Base-by-base conservation (phyloP, 495 filamentous ascomycete genomes). In the Podospora pseudopauciseta region DNA sequence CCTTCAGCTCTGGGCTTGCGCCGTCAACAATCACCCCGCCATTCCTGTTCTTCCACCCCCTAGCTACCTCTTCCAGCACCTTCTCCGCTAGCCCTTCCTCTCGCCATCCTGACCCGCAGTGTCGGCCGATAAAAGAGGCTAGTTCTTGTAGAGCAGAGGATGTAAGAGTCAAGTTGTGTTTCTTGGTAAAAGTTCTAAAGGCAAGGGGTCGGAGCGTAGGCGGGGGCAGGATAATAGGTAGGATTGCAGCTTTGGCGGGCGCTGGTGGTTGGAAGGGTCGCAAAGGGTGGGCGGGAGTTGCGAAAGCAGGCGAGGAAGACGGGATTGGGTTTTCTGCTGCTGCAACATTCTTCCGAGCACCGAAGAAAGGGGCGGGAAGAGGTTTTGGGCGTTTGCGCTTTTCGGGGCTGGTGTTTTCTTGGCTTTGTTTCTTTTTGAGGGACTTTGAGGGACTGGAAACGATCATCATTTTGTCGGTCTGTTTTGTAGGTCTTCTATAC, bases 171-270 rank as follows among this genome's bases (percentile, higher is more conserved):
- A 99, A 84, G 76, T 94, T 94, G 78, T 99, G 92, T 73, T 99
- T 99, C 80, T 97, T 96, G 6, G 95, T 99, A 71, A 99, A 96
- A 0, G 92, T 94, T 54, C 95, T 90, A 76, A 99, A 98, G 55
- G 95, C 95, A 44, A 97, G 83, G 5, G 95, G 96, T 70, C 95
- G 87, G 44, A 99, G 83, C 0, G 92, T 94, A 26, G 91, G 87
- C 3, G 93, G 90, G 19, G 93, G 93, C 34, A 99, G 90, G 44
- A 94, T 78, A 65, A 99, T 93, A 15, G 95, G 92, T 5, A 98
- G 83, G 62, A 97, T 89, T 20, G 91, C 92, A 0, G 91, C 86
- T 71, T 91, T 91, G 16, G 85, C 71, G 77, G 84, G 81, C 27
- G 79, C 73, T 26, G 78, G 76, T 69, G 83, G 72, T 66, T 81